Evolutionary conservation across 805 yeast species (phyloP).

Genomic region (Kodamaea fukazawae): DNA sequence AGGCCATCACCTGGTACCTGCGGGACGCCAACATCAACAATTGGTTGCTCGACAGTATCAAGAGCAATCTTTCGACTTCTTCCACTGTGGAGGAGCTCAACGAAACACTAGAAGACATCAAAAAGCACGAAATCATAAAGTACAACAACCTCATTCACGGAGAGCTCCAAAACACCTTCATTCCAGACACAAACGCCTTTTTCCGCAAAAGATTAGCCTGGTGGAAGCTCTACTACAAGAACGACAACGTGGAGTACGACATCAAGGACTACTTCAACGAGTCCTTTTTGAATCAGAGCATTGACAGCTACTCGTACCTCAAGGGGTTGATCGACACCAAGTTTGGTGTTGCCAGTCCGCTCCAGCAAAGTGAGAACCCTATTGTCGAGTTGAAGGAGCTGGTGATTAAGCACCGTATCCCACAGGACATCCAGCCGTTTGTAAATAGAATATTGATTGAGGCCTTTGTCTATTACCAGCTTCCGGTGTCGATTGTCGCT

Average conservation of each 20-base stretch:
- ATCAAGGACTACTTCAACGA: conserved; percentile 36
- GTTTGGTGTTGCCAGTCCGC: conserved; percentile 11
- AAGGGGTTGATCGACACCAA: conserved; percentile 36
- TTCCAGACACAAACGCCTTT: conserved; percentile 29
- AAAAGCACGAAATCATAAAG: conserved; percentile 21
- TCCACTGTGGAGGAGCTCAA: conserved; percentile 16
- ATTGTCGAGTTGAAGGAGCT: conserved; percentile 13
- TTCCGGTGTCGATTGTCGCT: conserved; percentile 34
- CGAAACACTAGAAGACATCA: conserved; percentile 19
- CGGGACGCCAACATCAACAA: conserved; percentile 21
- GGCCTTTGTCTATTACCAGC: conserved; percentile 36
- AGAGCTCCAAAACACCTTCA: conserved; percentile 34
- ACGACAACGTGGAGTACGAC: conserved; percentile 43
- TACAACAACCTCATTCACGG: conserved; percentile 32
- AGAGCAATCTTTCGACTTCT: conserved; percentile 11
- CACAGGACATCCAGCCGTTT: conserved; percentile 36
- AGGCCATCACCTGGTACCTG: conserved; percentile 28
- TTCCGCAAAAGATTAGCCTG: conserved; percentile 32
- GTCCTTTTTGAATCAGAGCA: conserved; percentile 37
- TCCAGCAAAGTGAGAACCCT: conserved; percentile 1
- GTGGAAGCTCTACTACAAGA: conserved; percentile 42
- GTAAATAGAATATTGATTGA: conserved; percentile 27
- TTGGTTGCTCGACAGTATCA: conserved; percentile 20
- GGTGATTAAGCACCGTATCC: conserved; percentile 26
- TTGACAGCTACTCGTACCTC: conserved; percentile 35